Evolutionary conservation across 106 monocot species (phyloP), one percentile per base, ranked within the genome.

Genomic region (Agapanthus africanus): DNA sequence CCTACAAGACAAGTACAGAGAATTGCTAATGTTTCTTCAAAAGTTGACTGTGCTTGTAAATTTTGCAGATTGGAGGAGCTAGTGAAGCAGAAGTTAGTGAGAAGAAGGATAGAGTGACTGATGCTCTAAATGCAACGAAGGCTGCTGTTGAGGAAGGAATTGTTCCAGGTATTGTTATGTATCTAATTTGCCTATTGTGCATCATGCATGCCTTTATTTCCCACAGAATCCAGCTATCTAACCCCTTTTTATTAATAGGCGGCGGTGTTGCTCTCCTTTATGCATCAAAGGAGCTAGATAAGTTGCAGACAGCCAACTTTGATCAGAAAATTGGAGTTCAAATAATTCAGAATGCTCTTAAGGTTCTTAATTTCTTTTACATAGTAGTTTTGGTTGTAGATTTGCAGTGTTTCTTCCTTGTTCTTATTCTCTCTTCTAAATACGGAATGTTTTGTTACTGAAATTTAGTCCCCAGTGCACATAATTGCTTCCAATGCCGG

Each of bases 81-180:
- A 89, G 88, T 63, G 88, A 89, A 77, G 79, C 82, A 41, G 88
- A 89, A 80, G 88, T 89, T 25, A 68, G 82, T 7, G 88, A 89
- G 77, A 89, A 89, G 18, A 89, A 89, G 39, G 88, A 89, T 67
- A 81, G 88, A 62, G 88, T 84, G 15, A 89, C 71, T 23, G 88
- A 89, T 73, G 88, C 88, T 52, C 50, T 89, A 26, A 89, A 89
- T 78, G 88, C 88, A 30, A 84, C 88, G 11, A 89, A 89, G 76
- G 88, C 84, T 66, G 88, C 84, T 15, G 88, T 89, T 32, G 88
- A 89, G 21, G 88, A 89, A 74, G 88, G 88, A 46, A 89, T 89
- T 61, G 84, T 89, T 18, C 88, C 88, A 70, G 88, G 85, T 85
- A 41, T 6, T n/a, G 44, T 15, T 46, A 47, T 47, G 46, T 47